Conservation (phyloP, 805 yeast species). For the Wickerhamomyces bisporus region DNA sequence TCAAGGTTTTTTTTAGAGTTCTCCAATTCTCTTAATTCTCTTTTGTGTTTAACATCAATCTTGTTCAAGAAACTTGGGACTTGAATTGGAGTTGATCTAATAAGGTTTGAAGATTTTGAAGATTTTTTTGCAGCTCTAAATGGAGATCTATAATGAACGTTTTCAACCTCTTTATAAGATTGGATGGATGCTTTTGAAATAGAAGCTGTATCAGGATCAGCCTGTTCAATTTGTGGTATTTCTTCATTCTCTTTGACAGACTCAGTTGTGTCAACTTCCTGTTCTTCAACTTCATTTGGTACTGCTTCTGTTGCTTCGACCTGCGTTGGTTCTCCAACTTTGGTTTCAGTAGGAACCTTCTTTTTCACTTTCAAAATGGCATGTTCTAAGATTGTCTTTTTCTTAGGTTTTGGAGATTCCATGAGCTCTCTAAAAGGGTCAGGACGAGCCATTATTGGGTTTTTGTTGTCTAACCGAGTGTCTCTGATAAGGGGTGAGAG, state of each 20-base stretch:
- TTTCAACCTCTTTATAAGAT: constrained; percentile 2
- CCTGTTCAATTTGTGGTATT: neutral
- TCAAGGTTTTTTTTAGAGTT: constrained; percentile 2
- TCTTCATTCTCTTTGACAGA: neutral
- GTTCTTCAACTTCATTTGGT: constrained; percentile 3
- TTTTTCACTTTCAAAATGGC: constrained; percentile 9
- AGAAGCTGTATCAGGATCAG: neutral
- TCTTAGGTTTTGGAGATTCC: constrained; percentile 6
- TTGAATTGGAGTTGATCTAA: constrained; percentile 1
- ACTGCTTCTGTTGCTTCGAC: too few species aligned
- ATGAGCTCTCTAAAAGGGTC: constrained; percentile 13
- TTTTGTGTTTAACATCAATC: constrained; percentile 6
- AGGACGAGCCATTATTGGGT: constrained; percentile 21
- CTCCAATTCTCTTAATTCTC: constrained; percentile 4
- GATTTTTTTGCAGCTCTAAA: constrained; percentile 6
- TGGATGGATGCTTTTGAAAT: neutral
- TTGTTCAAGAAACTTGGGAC: constrained; percentile 4
- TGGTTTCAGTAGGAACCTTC: constrained; percentile 3
- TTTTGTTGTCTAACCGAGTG: too few species aligned
- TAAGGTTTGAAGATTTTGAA: neutral
- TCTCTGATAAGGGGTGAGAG: neutral
- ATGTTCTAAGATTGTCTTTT: constrained; percentile 15
- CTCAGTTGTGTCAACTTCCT: constrained; percentile 1
- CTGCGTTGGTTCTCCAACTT: too few species aligned
- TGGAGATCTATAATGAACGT: constrained; percentile 9